A percentile compares a stretch with the other conserved stretches of the same genome.
phyloP scores from a whole-genome alignment of 139 green algal species.

The Micractinium sp. region DNA sequence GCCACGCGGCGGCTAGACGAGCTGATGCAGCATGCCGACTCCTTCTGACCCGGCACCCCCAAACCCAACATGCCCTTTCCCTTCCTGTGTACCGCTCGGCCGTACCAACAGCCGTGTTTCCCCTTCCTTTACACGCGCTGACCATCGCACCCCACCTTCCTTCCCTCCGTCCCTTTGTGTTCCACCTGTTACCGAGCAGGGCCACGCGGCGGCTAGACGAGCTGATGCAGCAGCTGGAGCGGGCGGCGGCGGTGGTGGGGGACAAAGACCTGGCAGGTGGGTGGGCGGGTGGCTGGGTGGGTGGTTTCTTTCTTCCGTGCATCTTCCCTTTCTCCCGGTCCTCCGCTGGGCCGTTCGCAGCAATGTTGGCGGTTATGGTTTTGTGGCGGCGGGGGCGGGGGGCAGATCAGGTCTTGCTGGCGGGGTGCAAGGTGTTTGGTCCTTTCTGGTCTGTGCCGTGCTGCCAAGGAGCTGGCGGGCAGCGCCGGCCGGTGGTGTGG shows the following conservation, averaged over 20 bases:
- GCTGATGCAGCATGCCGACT: slow-evolving; percentile 78
- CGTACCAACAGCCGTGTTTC: too few relatives aligned
- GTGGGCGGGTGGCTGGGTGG: neutral
- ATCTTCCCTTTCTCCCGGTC: neutral
- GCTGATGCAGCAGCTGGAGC: slow-evolving; percentile 87
- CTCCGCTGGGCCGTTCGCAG: neutral
- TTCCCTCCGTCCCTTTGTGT: neutral
- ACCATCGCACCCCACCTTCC: too few relatives aligned
- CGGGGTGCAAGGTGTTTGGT: too few relatives aligned
- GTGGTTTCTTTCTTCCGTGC: neutral
- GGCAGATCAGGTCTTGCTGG: too few relatives aligned
- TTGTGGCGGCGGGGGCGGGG: too few relatives aligned
- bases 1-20: slow-evolving; percentile 89
- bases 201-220: slow-evolving; percentile 89
- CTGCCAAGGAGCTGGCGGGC: neutral
- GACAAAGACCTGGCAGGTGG: slow-evolving; percentile 71
- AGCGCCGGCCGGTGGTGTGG: too few relatives aligned
- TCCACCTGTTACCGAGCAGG: slow-evolving; percentile 2
- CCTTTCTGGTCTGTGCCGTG: too few relatives aligned
- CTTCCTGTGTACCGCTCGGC: too few relatives aligned
- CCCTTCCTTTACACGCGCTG: neutral
- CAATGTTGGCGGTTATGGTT: neutral
- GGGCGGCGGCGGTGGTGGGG: slow-evolving; percentile 77
- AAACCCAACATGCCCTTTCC: neutral
- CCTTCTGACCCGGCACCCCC: too few relatives aligned